Conservation (phyloP, 179 eudicot species). For the Beta corolliflora region DNA sequence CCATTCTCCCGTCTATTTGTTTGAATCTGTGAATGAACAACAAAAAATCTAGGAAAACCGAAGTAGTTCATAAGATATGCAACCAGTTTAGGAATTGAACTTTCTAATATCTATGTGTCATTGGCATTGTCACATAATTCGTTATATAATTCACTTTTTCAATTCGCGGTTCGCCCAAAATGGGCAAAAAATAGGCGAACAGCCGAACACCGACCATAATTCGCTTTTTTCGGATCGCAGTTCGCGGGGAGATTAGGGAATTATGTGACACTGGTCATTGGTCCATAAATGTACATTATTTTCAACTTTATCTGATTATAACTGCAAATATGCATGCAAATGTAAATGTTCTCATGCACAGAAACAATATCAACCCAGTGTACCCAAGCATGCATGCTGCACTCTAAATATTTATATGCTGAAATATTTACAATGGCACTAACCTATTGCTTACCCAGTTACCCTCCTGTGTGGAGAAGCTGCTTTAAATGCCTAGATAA, state of each 20-base stretch:
- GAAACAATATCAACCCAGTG: background rate
- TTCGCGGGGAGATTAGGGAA: too few species aligned
- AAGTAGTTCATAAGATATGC: background rate
- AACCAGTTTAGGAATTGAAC: background rate
- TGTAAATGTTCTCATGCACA: background rate
- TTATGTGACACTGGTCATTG: too few species aligned
- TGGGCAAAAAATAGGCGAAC: too few species aligned
- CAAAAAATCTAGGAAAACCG: background rate
- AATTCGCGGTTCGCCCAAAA: too few species aligned
- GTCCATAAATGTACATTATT: background rate
- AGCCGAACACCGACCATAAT: too few species aligned
- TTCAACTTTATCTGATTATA: background rate
- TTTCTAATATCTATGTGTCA: slow-evolving; percentile 4
- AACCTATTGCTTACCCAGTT: too few species aligned
- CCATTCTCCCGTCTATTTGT: background rate
- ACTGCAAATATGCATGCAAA: background rate
- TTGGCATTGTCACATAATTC: too few species aligned
- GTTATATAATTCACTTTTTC: too few species aligned
- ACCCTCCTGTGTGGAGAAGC: background rate
- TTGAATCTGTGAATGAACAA: slow-evolving; percentile 6
- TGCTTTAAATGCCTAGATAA: background rate
- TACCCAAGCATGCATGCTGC: too few species aligned
- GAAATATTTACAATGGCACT: background rate
- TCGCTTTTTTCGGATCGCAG: too few species aligned
- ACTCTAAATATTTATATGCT: background rate